Base-by-base conservation (phyloP, 805 yeast species). In the Lachancea kluyveri region DNA sequence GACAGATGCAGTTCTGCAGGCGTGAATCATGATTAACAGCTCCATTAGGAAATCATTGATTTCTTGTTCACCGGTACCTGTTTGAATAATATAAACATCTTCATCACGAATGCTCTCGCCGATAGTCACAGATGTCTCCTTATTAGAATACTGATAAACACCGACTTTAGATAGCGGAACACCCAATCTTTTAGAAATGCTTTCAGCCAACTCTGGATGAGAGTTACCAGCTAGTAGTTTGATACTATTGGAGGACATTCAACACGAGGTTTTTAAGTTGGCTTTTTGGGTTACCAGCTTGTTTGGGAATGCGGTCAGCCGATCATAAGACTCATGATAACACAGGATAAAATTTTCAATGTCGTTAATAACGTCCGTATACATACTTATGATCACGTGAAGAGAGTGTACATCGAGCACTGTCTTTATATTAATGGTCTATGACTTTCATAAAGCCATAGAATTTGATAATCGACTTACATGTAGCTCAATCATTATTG, bases 81-180 rank as follows among this genome's bases (percentile, higher is more conserved):
- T 78, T 55, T 82, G 92, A 37, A 83, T 73, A 45, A 83, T 79
- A 54, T 74, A 83, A 19, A 83, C 75, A 48, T 83, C 94, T 54
- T 83, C 92, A 58, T 82, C 92, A 65, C 94, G 72, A 24, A 83
- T 83, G 15, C 88, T 78, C 54, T 83, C 92, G 12, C 83, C 85
- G 37, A 83, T 78, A 26, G 80, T 73, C 47, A 82, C 79, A 21
- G 81, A 76, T 12, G 79, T 83, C 52, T 83, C 94, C 10, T 79
- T 79, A 37, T 77, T 77, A 6, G 80, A 72, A 42, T 77, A 83
- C 47, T 84, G 65, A 42, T 74, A 75, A 47, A 79, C 55, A 40
- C 74, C 74, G 33, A 76, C 71, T 26, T 82, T 80, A 14, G 82
- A 74, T 30, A 77, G 60, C 24, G 68, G 67, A 28, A 74, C 50